Evolutionary conservation across 129 eudicot species (phyloP), one percentile per base, ranked within the genome.

Genomic region (Deinandra increscens): DNA sequence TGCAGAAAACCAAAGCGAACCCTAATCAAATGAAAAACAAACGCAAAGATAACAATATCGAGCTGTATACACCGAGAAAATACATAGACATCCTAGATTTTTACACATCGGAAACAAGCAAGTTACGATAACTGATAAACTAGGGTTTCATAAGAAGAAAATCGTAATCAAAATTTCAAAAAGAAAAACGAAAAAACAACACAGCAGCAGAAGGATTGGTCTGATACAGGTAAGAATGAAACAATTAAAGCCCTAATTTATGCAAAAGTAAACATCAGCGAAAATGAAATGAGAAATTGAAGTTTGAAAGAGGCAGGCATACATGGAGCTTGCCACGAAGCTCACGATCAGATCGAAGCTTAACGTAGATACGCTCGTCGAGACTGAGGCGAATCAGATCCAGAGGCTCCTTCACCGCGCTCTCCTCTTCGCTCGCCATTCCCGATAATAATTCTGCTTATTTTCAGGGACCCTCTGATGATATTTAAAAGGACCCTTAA

Each of bases 251-350:
- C 70, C 77, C 77, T 61, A 73, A 33, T 38, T 23, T 36, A 69
- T 53, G 11, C 19, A 7, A 19, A 34, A 6, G 37, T 17, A 60
- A 72, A 43, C 18, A 15, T 4, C 60, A 46, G 11, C 2, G 1
- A 23, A 2, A 1, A 48, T 9, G 18, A 70, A 56, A 3, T 39
- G 36, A 8, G 62, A 15, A 15, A 46, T 36, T 6, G 39, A 7
- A 36, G 64, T 68, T 42, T 45, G 50, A 67, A 63, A 71, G 23
- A 74, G 48, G 7, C 51, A 74, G 48, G 7, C 51, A 17, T 60
- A 90, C 99, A 67, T 94, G 99, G 56, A 94, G 99, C 60, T 87
- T 94, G 80, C 99, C 99, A 48, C 99, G 99, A 43, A 94, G 99
- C 50, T 94, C 99, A 23, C 99, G 93, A 70, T 94, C 99, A 14